Base-by-base conservation (phyloP, 2,329 filamentous ascomycete genomes). In the Dothiorella sarmentorum region DNA sequence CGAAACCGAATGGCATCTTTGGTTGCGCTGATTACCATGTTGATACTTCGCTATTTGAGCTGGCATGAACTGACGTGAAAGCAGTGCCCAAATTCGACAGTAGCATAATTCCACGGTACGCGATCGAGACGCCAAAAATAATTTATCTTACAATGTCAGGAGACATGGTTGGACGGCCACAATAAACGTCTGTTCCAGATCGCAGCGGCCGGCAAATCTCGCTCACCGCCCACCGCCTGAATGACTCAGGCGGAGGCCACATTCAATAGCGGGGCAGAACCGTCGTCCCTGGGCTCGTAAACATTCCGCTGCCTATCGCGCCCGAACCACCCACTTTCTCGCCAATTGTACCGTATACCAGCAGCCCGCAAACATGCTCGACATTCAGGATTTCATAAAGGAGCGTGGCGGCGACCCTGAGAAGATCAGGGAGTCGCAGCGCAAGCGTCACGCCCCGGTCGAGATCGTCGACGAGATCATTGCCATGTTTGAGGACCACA, bases 381-480 rank as follows among this genome's bases (percentile, higher is more conserved):
- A 76, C 68, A 72, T 78, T 60, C 78, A 79, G 68, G 79, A 80
- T 68, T 81, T 80, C 70, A 79, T 80, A 67, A 71, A 83, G 71
- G 91, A 97, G 75, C 89, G 91, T 67, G 94, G 93, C 65, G 94
- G 94, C 67, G 85, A 97, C 77, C 90, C 91, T 15, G 88, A 96
- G 71, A 87, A 86, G 78, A 94, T 99, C 75, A 89, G 89, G 74
- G 91, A 97, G 75, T 94, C 89, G 64, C 94, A 99, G 77, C 85
- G 88, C 66, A 86, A 86, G 71, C 87, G 94, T 67, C 84, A 85
- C 78, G 92, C 90, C 49, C 82, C 86, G 13, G 89, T 91, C 69
- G 89, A 91, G 70, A 80, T 88, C 47, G 93, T 99, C 24, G 93
- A 99, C 78, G 88, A 96, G 77, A 85, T 97, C 61, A 94, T 97